Percentiles rank a stretch among this genome's conserved stretches.
phyloP scores from a whole-genome alignment of 2,329 filamentous ascomycete species.

The Macroventuria anomochaeta region DNA sequence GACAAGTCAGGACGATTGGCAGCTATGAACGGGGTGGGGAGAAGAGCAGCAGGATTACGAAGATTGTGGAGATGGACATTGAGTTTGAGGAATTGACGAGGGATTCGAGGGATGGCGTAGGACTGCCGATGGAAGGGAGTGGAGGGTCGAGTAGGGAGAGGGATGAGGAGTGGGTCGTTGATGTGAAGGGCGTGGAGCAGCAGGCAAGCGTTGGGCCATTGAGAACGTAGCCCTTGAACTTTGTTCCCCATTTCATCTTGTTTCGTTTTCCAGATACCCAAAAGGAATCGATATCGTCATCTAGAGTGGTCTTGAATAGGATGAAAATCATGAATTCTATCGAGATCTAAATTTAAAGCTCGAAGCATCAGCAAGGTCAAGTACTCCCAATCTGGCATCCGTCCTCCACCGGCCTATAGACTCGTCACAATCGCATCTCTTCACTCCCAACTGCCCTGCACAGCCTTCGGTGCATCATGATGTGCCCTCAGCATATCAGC shows the following conservation, averaged over 20 bases:
- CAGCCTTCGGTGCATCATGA: neutral
- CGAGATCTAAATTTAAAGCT: neutral
- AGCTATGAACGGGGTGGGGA: neutral
- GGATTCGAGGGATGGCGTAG: neutral
- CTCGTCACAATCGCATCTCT: neutral
- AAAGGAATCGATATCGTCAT: too few relatives aligned
- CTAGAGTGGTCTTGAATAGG: too few relatives aligned
- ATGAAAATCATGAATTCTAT: neutral
- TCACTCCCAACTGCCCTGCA: neutral
- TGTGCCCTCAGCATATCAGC: conserved; percentile 31
- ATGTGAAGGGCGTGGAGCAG: neutral
- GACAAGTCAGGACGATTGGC: conserved; percentile 2
- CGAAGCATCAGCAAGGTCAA: too few relatives aligned
- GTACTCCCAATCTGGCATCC: neutral
- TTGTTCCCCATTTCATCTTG: too few relatives aligned
- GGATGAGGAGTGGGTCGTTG: neutral
- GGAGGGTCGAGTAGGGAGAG: neutral
- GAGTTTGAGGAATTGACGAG: conserved; percentile 19
- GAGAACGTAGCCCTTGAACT: neutral
- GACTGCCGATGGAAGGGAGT: neutral
- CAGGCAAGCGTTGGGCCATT: conserved; percentile 1
- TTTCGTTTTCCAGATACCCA: too few relatives aligned
- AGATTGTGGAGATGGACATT: conserved; percentile 14
- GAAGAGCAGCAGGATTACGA: conserved; percentile 10
- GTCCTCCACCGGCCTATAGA: neutral